Evolutionary conservation across 1,284 basidiomycete species (phyloP).

Genomic region (Trichosporon sp.): DNA sequence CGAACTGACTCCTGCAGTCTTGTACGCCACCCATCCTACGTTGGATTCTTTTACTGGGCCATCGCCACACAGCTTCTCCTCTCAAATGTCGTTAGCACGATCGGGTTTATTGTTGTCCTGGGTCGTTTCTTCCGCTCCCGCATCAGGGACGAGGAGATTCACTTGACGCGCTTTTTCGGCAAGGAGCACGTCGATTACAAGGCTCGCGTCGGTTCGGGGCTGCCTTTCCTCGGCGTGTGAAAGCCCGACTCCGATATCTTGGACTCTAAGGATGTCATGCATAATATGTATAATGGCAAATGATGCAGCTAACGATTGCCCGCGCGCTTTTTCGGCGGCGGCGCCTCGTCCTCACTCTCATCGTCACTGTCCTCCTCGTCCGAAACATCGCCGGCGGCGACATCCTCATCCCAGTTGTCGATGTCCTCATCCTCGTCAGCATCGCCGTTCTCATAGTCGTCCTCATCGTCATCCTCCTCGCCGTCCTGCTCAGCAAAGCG

Average conservation of each 20-base stretch:
- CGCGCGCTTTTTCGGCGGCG: slow-evolving; percentile 12
- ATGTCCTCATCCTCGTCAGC: slow-evolving; percentile 58
- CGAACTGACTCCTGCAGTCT: slow-evolving; percentile 55
- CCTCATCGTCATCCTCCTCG: slow-evolving; percentile 41
- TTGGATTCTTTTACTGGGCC: slow-evolving; percentile 98
- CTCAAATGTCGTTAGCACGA: slow-evolving; percentile 67
- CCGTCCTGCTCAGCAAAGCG: slow-evolving; percentile 24
- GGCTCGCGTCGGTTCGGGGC: slow-evolving; percentile 61
- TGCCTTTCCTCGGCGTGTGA: slow-evolving; percentile 52
- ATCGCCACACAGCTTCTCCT: slow-evolving; percentile 89
- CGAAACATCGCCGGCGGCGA: slow-evolving; percentile 50
- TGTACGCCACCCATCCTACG: slow-evolving; percentile 92
- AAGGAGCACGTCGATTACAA: slow-evolving; percentile 67
- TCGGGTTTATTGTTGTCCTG: slow-evolving; percentile 54
- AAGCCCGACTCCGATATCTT: not conserved
- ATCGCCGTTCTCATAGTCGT: slow-evolving; percentile 43
- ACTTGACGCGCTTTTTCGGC: slow-evolving; percentile 74
- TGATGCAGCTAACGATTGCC: slow-evolving; percentile 10
- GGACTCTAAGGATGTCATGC: slow-evolving; percentile 3
- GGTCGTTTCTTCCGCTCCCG: slow-evolving; percentile 82
- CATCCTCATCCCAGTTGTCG: slow-evolving; percentile 48
- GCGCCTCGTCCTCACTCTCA: slow-evolving; percentile 34
- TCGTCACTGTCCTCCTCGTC: slow-evolving; percentile 39
- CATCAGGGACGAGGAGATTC: slow-evolving; percentile 69
- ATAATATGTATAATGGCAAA: slow-evolving; percentile 5